Conservation (phyloP, 23 red algal genomes). For the Gracilaria domingensis region DNA sequence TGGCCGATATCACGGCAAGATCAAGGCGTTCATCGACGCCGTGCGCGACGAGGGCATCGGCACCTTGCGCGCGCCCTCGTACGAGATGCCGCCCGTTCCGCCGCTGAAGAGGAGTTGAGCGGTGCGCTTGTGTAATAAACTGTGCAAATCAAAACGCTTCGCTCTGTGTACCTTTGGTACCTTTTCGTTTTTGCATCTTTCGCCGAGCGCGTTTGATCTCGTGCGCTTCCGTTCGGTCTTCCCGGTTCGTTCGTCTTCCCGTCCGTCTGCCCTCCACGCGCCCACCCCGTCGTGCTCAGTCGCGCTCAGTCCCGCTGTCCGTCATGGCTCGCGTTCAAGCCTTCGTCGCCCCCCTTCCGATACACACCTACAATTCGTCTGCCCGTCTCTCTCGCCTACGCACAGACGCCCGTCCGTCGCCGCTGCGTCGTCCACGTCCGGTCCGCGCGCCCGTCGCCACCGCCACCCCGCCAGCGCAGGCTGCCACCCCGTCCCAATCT, state of each 20-base stretch:
- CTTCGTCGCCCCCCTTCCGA: neutral
- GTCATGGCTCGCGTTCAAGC: neutral
- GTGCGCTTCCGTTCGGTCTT: too few relatives aligned
- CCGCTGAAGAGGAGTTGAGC: neutral
- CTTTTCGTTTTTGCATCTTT: neutral
- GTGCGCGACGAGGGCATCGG: conserved; percentile 58
- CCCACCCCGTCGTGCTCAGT: neutral
- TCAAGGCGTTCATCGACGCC: conserved; percentile 81
- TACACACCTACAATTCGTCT: neutral
- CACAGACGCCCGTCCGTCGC: neutral
- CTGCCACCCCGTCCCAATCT: conserved; percentile 19
- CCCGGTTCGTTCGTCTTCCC: too few relatives aligned
- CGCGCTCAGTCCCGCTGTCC: neutral
- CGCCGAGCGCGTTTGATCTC: neutral
- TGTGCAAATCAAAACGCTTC: too few relatives aligned
- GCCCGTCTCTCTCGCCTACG: neutral
- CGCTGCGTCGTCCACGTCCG: neutral
- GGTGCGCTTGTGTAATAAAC: neutral
- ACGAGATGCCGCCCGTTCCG: conserved; percentile 22
- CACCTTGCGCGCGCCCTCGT: conserved; percentile 9
- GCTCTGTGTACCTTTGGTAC: too few relatives aligned
- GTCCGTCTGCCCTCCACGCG: too few relatives aligned
- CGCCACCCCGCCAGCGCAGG: neutral
- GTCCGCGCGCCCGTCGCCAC: neutral
- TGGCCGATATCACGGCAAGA: conserved; percentile 85